Evolutionary conservation across 2,329 filamentous ascomycete genomes (phyloP).

Genomic region (Paracamarosporium sp.): DNA sequence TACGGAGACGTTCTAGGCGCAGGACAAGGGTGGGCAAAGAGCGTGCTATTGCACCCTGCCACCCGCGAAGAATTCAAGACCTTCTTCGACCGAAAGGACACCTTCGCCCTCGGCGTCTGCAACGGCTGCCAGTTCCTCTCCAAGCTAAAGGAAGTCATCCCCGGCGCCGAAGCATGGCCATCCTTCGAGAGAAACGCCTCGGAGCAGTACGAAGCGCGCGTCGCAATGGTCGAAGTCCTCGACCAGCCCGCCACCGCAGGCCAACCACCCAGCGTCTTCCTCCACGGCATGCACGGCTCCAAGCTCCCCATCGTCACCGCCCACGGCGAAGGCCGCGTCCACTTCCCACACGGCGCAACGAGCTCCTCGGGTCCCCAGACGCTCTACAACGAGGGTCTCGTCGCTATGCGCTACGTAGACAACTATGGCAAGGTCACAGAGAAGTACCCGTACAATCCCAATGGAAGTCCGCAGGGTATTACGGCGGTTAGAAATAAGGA

Average conservation of each 20-base stretch:
- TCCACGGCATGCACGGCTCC: slow-evolving; percentile 85
- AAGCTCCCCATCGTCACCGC: slow-evolving; percentile 85
- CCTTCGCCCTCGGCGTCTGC: slow-evolving; percentile 92
- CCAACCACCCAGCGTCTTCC: slow-evolving; percentile 73
- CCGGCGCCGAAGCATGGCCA: slow-evolving; percentile 82
- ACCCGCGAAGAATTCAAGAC: slow-evolving; percentile 78
- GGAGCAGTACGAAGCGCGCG: slow-evolving; percentile 89
- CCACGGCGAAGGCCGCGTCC: slow-evolving; percentile 87
- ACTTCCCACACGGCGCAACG: slow-evolving; percentile 45
- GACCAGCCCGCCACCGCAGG: slow-evolving; percentile 57
- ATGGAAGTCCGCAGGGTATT: slow-evolving; percentile 82
- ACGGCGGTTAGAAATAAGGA: slow-evolving; percentile 79
- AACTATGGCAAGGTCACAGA: slow-evolving; percentile 79
- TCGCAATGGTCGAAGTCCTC: slow-evolving; percentile 81
- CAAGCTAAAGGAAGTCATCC: slow-evolving; percentile 81
- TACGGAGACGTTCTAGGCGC: slow-evolving; percentile 92
- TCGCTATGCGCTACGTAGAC: slow-evolving; percentile 84
- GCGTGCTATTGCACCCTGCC: slow-evolving; percentile 81
- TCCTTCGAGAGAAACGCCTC: slow-evolving; percentile 84
- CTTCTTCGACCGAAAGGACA: slow-evolving; percentile 89
- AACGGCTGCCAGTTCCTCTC: slow-evolving; percentile 97
- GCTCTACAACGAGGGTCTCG: slow-evolving; percentile 71
- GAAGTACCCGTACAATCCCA: slow-evolving; percentile 87
- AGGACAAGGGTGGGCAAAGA: slow-evolving; percentile 96
- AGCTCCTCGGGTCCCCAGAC: slow-evolving; percentile 52